Evolutionary conservation across 176 grass and related monocot genomes (phyloP).

Genomic region (Paspalum notatum): DNA sequence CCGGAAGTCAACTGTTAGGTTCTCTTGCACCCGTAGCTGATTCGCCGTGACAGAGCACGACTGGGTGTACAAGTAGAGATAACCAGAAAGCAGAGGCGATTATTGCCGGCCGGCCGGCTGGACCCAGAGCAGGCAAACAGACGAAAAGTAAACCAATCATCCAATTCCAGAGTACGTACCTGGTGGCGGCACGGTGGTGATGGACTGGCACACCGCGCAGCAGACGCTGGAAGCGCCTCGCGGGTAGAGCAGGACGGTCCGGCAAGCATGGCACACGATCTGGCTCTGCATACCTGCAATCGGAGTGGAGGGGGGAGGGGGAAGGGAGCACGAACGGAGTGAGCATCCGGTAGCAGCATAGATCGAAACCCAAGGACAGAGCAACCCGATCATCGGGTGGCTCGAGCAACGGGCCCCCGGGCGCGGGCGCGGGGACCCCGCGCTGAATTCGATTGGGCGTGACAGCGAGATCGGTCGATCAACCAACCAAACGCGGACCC

Average conservation of each 20-base stretch:
- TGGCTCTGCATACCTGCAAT: slow-evolving; percentile 76
- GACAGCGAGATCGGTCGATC: not conserved
- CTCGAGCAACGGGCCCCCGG: not conserved
- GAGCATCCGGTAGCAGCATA: not conserved
- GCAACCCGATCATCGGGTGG: not conserved
- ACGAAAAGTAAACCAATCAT: not conserved
- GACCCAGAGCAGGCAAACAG: not conserved
- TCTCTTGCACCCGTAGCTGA: not conserved
- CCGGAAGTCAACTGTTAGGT: not conserved
- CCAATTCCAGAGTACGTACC: slow-evolving; percentile 53
- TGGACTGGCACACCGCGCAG: slow-evolving; percentile 73
- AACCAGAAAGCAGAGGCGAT: not conserved
- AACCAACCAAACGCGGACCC: not conserved
- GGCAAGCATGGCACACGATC: slow-evolving; percentile 80
- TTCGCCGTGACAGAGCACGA: not conserved
- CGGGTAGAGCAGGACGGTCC: slow-evolving; percentile 69
- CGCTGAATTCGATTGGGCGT: slow-evolving; percentile 3
- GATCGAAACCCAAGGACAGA: not conserved
- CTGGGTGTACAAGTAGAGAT: not conserved
- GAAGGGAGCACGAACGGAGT: not conserved
- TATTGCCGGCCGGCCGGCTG: not conserved
- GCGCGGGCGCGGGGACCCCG: not conserved
- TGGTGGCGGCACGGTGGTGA: slow-evolving; percentile 67
- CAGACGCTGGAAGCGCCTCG: slow-evolving; percentile 76
- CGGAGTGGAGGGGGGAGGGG: not conserved